Percentiles rank a stretch among this genome's conserved stretches.
Conservation (phyloP, 2,329 filamentous ascomycete genomes). For the Lecanicillium sp. region DNA sequence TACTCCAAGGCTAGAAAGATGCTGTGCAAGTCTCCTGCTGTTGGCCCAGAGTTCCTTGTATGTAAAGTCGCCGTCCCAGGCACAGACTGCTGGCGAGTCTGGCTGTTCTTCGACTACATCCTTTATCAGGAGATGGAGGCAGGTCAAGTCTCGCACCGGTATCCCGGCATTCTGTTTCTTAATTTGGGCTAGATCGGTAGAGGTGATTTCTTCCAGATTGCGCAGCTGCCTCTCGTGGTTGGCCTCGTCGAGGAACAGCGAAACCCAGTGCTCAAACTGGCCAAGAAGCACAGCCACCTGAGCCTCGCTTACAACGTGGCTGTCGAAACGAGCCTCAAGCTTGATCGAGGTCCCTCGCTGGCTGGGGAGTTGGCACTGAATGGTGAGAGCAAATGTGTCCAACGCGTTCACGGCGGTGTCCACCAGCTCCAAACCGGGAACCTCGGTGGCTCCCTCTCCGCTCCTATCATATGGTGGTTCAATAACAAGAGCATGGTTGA, state of each 20-base stretch:
- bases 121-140: constrained; percentile 3
- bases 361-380: constrained; percentile 9
- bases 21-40: constrained; percentile 3
- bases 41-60: constrained; percentile 6
- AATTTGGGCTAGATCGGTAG: constrained; percentile 8
- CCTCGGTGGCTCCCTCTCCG: not conserved
- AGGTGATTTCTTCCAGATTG: constrained; percentile 3
- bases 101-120: constrained; percentile 1
- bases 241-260: constrained; percentile 3
- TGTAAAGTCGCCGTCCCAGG: constrained; percentile 13
- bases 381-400: constrained; percentile 11
- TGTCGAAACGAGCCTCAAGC: constrained; percentile 9
- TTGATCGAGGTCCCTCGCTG: constrained; percentile 1
- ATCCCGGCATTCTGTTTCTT: constrained; percentile 6
- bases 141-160: constrained; percentile 3
- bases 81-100: constrained; percentile 6
- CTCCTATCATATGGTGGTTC: constrained; percentile 1
- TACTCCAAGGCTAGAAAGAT: constrained; percentile 11
- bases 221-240: constrained; percentile 2
- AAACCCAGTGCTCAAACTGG: constrained; percentile 10
- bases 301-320: constrained; percentile 2
- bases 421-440: constrained; percentile 7
- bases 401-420: constrained; percentile 10
- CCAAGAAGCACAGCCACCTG: constrained; percentile 11
- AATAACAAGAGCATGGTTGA: constrained; percentile 10